Evolutionary conservation across 2,329 filamentous ascomycete species (phyloP), one percentile per base, ranked within the genome.

Genomic region (Nigrograna mackinnonii): DNA sequence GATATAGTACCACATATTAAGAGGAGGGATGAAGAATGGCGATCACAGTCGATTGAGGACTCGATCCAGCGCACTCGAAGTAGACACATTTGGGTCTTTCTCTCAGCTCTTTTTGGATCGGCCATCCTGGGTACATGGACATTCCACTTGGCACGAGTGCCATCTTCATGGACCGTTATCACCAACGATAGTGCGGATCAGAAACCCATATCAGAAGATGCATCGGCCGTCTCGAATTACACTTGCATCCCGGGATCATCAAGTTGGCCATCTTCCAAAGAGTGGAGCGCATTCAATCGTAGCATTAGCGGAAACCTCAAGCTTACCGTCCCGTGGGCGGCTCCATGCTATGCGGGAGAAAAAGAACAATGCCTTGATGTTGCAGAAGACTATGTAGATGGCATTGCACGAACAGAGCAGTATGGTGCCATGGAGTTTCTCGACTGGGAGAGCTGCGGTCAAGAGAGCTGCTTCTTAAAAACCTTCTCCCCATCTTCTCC

Each of bases 351-450:
- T 36, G 28, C 44, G 2, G 43, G 52, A 17, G 48, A 49, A 3
- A 58, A 51, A 34, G 44, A 52, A 30, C 44, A 55, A 22, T 65
- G 62, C 21, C 43, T 53, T 14, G 24, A 44, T 1, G 47, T 62
- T n/a, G 50, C 39, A 2, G 39, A 39, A n/a, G 39, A 44, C 24
- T 66, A 66, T 34, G 57, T 55, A 41, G 44, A 64, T 31, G 49
- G 58, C 4, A 31, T 50, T 17, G 46, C 55, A n/a, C 52, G 64
- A 14, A 58, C 60, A 2, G 42, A 43, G 4, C 60, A 64, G 28
- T 67, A 67, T 19, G 62, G 61, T 1, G 42, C 58, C n/a, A 64
- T 60, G 55, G 61, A 67, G 37, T 67, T 66, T 19, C 58, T 67
- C 2, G 58, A 66, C 34, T 66, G 62, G 60, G 64, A 66, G 36